phyloP scores from a whole-genome alignment of 805 yeast genomes.

The Candida insectorum region DNA sequence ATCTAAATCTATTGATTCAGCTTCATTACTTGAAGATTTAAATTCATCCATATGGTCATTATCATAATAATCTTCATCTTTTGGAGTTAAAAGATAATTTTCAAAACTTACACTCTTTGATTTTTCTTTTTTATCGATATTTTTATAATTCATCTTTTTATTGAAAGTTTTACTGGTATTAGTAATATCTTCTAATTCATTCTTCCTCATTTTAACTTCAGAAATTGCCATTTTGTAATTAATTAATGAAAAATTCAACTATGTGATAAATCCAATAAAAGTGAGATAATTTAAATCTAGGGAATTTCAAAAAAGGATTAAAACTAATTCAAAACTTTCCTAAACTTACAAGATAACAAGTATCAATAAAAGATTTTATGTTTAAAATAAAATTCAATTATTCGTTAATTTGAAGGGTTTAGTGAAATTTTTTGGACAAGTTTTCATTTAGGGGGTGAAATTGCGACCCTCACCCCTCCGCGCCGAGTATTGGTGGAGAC shows the following conservation, averaged over 20 bases:
- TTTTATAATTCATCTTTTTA: constrained; percentile 13
- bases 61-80: constrained; percentile 37
- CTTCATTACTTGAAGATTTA: not conserved
- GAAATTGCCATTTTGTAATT: constrained; percentile 13
- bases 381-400: too few species aligned
- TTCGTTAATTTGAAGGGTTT: too few species aligned
- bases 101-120: constrained; percentile 12
- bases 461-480: too few species aligned
- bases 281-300: too few species aligned
- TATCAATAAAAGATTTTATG: too few species aligned
- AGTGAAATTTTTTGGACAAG: too few species aligned
- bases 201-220: constrained; percentile 22
- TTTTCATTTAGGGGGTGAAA: constrained; percentile 8
- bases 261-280: too few species aligned
- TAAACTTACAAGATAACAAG: too few species aligned
- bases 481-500: too few species aligned
- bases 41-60: not conserved
- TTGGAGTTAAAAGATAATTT: constrained; percentile 38
- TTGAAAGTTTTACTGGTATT: constrained; percentile 21
- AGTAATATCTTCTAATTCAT: constrained; percentile 37
- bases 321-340: too few species aligned
- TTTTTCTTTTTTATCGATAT: constrained; percentile 4
- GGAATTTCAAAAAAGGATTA: too few species aligned
- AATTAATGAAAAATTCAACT: too few species aligned
- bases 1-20: not conserved